Evolutionary conservation across 1,284 basidiomycete species (phyloP).

Genomic region (Melampsora larici-populina): DNA sequence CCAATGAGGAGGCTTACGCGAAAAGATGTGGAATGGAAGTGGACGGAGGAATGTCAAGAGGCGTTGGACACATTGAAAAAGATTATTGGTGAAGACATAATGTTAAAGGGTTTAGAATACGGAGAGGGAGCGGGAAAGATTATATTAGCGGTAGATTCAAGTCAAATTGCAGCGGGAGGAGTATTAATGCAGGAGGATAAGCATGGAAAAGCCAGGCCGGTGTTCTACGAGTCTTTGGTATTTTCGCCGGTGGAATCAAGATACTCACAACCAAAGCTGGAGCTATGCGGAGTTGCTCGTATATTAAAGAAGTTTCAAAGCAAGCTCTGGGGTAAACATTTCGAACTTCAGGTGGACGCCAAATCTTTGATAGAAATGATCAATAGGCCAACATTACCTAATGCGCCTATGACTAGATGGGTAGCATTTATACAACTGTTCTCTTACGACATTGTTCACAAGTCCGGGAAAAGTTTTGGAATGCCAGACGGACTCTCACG

Average conservation of each 20-base stretch:
- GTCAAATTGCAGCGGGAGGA: not conserved
- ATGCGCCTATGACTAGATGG: conserved; percentile 17
- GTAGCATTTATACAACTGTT: conserved; percentile 12
- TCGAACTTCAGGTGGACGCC: not conserved
- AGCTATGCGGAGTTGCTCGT: not conserved
- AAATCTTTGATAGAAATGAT: conserved; percentile 5
- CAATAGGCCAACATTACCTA: not conserved
- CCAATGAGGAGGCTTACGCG: too few relatives aligned
- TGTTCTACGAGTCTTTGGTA: not conserved
- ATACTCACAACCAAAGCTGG: conserved; percentile 5
- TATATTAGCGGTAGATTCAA: conserved; percentile 16
- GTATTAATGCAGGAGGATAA: not conserved
- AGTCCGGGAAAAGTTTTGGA: too few relatives aligned
- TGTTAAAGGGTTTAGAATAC: not conserved
- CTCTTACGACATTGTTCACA: conserved; percentile 11
- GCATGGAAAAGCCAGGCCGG: not conserved
- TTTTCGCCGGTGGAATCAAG: not conserved
- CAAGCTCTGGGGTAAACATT: conserved; percentile 5
- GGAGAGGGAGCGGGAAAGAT: conserved; percentile 9
- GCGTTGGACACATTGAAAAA: not conserved
- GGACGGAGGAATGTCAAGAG: not conserved
- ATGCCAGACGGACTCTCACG: too few relatives aligned
- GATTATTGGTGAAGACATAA: not conserved
- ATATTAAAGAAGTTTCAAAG: conserved; percentile 11
- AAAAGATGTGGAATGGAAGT: too few relatives aligned